Evolutionary conservation across 805 yeast species (phyloP), one percentile per base, ranked within the genome.

Genomic region (Lachancea fermentati): DNA sequence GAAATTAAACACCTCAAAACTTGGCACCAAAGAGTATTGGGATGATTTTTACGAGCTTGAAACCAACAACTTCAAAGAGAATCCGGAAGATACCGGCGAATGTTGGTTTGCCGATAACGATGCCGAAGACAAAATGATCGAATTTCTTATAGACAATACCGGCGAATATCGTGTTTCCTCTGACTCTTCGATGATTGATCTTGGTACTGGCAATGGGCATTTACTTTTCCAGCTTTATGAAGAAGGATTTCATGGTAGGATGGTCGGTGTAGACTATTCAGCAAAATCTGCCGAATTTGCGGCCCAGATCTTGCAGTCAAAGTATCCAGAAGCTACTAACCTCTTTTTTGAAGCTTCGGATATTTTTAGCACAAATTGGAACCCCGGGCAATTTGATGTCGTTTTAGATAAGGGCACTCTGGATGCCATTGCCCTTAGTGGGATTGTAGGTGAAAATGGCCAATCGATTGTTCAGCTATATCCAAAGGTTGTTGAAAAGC

Each of bases 121-220:
- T 54, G 97, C 98, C 0, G 97, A 91, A 56, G 72, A 70, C 44
- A 82, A 79, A 56, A 82, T 93, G 78, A 71, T 84, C n/a, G 76
- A 77, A 36, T 89, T 82, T 52, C 58, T 91, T 5, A 63, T 70
- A 13, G 76, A 76, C 3, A 72, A 79, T 48, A 32, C 74, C 3
- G 69, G 69, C 2, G 58, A 60, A 13, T 52, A 55, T 12, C 41
- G 43, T 2, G 62, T 71, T 44, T 25, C 51, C 5, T 59, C 57
- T 2, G 47, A 55, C 1, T 53, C 73, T 1, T 61, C 63, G 1
- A 69, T 89, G 36, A 63, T 85, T 15, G 98, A 91, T 61, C 66
- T 93, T 29, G 99, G 99, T 1, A 89, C 98, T 0, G 99, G 98
- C 1, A 93, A 93, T 62, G 98, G 98, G 0, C 96, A 87, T 57